Conservation (phyloP, 1,284 basidiomycete species). For the Apiotrichum gracile region DNA sequence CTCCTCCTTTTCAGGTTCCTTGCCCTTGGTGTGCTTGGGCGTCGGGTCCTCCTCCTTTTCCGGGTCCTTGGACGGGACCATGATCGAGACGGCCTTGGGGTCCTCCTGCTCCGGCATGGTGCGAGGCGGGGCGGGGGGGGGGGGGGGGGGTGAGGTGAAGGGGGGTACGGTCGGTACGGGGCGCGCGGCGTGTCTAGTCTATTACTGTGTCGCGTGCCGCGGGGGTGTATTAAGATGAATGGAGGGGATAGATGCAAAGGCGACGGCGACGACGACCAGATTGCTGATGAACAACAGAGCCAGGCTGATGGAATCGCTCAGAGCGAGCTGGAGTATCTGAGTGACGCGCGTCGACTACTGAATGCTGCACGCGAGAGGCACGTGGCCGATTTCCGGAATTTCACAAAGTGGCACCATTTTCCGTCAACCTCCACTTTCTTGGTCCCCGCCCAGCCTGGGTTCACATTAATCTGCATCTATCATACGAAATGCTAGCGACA, state of each 20-base stretch:
- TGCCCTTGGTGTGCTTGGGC: slow-evolving; percentile 47
- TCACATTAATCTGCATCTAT: not conserved
- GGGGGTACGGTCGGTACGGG: not conserved
- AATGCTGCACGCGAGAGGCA: not conserved
- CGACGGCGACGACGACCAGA: not conserved
- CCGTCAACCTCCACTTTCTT: not conserved
- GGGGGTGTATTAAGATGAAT: not conserved
- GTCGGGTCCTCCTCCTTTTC: slow-evolving; percentile 48
- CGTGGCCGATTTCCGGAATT: not conserved
- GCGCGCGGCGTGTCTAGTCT: not conserved
- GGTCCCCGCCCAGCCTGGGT: not conserved
- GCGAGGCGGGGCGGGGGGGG: not conserved
- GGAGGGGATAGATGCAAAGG: not conserved
- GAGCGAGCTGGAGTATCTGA: too few relatives aligned
- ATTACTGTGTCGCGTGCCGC: not conserved
- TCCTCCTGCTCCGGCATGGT: slow-evolving; percentile 26
- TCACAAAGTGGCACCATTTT: not conserved
- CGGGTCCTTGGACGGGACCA: slow-evolving; percentile 49
- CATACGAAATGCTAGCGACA: too few relatives aligned
- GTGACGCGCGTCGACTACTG: not conserved
- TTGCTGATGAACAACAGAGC: not conserved
- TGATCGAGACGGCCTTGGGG: slow-evolving; percentile 36
- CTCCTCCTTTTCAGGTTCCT: slow-evolving; percentile 52
- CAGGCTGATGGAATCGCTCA: too few relatives aligned
- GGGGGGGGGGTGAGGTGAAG: not conserved